A percentile compares a stretch with the other conserved stretches of the same genome.
Evolutionary conservation across 164 flowering plant species (phyloP).

Genomic region (Echeveria elegans): DNA sequence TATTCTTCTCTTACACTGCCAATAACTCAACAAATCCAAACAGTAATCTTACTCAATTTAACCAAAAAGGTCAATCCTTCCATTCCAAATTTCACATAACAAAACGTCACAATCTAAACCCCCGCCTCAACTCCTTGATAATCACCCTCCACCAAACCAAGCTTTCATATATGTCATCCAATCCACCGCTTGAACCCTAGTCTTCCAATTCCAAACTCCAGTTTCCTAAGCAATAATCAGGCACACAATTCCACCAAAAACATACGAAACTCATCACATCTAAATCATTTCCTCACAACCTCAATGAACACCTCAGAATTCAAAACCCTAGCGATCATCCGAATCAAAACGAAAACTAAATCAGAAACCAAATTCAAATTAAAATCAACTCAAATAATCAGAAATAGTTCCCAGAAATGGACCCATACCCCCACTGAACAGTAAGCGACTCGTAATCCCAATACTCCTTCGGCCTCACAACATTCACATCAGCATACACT

Average conservation of each 20-base stretch:
- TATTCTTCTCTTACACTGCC: neutral
- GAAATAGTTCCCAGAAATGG: neutral
- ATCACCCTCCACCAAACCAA: neutral
- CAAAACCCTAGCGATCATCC: neutral
- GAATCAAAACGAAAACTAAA: neutral
- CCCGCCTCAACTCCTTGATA: no score
- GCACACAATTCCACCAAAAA: neutral
- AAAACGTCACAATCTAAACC: no score
- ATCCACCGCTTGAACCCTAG: neutral
- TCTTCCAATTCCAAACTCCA: neutral
- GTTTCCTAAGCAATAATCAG: neutral
- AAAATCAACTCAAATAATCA: neutral
- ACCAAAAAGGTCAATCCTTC: neutral
- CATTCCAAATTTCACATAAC: neutral
- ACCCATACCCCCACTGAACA: slow-evolving; percentile 6
- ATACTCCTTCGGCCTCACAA: slow-evolving; percentile 7
- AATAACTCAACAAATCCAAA: neutral
- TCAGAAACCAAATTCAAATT: neutral
- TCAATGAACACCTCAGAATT: neutral
- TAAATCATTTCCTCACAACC: neutral
- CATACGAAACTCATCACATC: neutral
- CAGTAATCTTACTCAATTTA: neutral
- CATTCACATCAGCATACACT: slow-evolving; percentile 3
- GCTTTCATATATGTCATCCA: neutral
- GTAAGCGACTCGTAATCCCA: slow-evolving; percentile 8